These are phyloP conservation scores for Ceratocystis lukuohia DNA, from an alignment of 2,329 filamentous ascomycete species.

Conservation along the genomic window DNA sequence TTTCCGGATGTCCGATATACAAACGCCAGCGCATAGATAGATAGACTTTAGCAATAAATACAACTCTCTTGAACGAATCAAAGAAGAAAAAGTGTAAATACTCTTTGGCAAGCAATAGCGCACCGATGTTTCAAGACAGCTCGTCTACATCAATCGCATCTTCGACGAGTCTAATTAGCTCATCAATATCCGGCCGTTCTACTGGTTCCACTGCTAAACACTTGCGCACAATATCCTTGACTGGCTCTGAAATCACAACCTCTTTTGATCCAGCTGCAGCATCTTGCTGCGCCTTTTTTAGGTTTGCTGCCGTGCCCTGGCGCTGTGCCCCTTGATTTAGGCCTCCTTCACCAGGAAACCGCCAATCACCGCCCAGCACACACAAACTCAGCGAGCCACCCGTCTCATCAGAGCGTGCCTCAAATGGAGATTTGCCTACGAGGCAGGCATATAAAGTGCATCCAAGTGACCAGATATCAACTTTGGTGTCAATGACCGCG, in stretches of 20 bases:
- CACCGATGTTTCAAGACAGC: not conserved
- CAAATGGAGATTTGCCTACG: constrained; percentile 92
- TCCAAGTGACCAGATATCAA: constrained; percentile 94
- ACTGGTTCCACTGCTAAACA: constrained; percentile 78
- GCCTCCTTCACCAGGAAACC: constrained; percentile 78
- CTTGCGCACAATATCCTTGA: constrained; percentile 74
- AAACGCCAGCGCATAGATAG: not conserved
- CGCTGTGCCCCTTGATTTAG: constrained; percentile 41
- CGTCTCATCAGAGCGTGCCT: constrained; percentile 89
- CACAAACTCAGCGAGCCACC: constrained; percentile 87
- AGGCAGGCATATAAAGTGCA: constrained; percentile 97
- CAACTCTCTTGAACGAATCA: too few species aligned
- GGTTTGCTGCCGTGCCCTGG: constrained; percentile 26
- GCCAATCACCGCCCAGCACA: constrained; percentile 86
- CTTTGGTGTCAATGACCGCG: constrained; percentile 82
- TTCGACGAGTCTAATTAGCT: constrained; percentile 69
- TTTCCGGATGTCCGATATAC: too few species aligned
- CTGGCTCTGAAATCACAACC: constrained; percentile 59
- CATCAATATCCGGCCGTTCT: constrained; percentile 75
- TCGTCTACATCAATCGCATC: constrained; percentile 58
- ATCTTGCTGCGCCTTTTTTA: constrained; percentile 11
- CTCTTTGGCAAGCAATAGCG: not conserved
- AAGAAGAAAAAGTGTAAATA: not conserved
- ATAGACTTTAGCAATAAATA: not conserved
- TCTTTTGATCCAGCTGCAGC: constrained; percentile 25